Evolutionary conservation across 2,329 filamentous ascomycete genomes (phyloP).

Genomic region (Aplosporella prunicola): DNA sequence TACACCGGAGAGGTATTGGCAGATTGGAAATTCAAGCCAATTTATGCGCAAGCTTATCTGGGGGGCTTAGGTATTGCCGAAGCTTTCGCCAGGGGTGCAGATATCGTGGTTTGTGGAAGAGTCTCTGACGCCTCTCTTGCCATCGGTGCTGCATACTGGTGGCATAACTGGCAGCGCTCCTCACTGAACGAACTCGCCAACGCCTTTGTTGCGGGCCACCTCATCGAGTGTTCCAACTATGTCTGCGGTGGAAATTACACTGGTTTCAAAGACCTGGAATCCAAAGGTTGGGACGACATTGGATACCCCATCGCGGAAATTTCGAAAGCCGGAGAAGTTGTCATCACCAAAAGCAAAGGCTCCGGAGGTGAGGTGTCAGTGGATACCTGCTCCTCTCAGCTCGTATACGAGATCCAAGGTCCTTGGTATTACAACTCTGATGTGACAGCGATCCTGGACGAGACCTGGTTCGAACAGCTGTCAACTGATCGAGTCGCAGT

Average conservation of each 20-base stretch:
- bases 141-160: conserved; percentile 36
- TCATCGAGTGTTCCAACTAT: conserved; percentile 37
- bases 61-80: conserved; percentile 36
- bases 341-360: conserved; percentile 18
- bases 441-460: conserved; percentile 43
- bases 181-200: conserved; percentile 34
- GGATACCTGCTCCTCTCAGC: conserved; percentile 14
- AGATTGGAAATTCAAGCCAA: conserved; percentile 27
- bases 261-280: conserved; percentile 33
- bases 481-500: conserved; percentile 41
- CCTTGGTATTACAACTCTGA: conserved; percentile 50
- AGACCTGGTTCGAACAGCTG: conserved; percentile 44
- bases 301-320: conserved; percentile 26
- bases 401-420: conserved; percentile 24
- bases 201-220: conserved; percentile 35
- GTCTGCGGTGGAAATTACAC: conserved; percentile 36
- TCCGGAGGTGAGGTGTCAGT: conserved; percentile 15
- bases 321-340: conserved; percentile 17
- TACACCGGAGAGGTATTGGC: conserved; percentile 30
- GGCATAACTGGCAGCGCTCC: conserved; percentile 34
- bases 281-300: conserved; percentile 22
- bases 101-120: conserved; percentile 37
- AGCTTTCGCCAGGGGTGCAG: conserved; percentile 31
- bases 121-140: conserved; percentile 37
- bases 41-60: conserved; percentile 32